Base-by-base conservation (phyloP, 768 basidiomycete species). In the Termitomyces sp. region DNA sequence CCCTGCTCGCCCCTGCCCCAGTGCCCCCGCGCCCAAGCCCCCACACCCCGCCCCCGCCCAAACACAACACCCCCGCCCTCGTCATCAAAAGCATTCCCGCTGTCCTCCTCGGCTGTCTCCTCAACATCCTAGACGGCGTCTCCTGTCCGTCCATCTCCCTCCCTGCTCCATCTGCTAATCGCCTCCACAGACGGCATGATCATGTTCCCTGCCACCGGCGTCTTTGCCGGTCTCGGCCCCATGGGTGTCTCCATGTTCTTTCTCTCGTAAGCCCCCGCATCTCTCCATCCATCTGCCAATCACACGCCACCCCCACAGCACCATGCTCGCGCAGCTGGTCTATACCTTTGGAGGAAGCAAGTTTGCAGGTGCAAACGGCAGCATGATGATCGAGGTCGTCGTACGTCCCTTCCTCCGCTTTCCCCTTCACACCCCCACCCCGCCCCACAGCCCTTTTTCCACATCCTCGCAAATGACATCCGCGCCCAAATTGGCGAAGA, bases 361-460 rank as follows among this genome's bases (percentile, higher is more conserved):
- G 24, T 97, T 99, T 69, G 85, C 85, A 9, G 92, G 91, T 50
- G 93, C 88, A 2, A 94, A 93, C 71, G 92, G 91, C 6, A 93
- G 90, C 61, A 94, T 95, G 94, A 97, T 98, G 94, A 98, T 99
- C 60, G 96, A 98, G 72, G 92, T 95, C 12, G 94, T 98, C 63
- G 90, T 93, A 68, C 44, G 87, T 81, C 50, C 10, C 3, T 31
- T 37, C 13, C 42, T 13, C 12, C 10, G 0, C 10, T 3, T 3
- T 5, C 4, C 9, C 8, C 1, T 7, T 12, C 12, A 1, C 20
- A 0, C 12, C 4, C 12, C 9, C 10, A 0, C 9, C 9, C 20
- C n/a, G 0, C n/a, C 20, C 18, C 22, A 2, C 61, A 93, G 90
- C 95, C 96, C 1, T 98, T 99, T 72, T 97, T 95, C 67, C 96